Evolutionary conservation across 2,329 filamentous ascomycete species (phyloP).

Genomic region (Phoma sp.): DNA sequence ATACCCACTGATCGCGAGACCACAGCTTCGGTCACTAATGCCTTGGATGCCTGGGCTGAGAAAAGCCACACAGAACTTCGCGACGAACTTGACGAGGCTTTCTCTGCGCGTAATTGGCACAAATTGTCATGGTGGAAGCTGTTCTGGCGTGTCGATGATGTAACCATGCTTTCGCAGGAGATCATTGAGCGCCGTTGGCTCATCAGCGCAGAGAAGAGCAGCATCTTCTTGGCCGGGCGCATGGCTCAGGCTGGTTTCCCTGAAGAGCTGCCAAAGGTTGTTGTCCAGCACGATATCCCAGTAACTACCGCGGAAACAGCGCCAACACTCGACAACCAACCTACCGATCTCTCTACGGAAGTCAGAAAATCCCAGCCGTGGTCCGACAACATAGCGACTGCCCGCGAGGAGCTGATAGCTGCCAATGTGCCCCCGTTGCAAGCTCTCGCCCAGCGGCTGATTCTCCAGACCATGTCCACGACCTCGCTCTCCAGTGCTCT

Average conservation of each 20-base stretch:
- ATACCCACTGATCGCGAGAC: conserved; percentile 52
- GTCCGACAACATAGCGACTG: conserved; percentile 75
- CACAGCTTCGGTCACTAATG: conserved; percentile 60
- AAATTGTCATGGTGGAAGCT: conserved; percentile 92
- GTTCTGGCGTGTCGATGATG: conserved; percentile 93
- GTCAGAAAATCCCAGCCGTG: conserved; percentile 58
- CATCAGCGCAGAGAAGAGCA: conserved; percentile 74
- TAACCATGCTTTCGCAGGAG: conserved; percentile 80
- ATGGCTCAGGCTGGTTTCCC: conserved; percentile 69
- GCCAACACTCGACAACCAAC: conserved; percentile 24
- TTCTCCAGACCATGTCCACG: conserved; percentile 76
- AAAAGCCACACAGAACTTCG: conserved; percentile 83
- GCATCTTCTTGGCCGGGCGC: conserved; percentile 82
- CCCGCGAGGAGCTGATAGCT: conserved; percentile 60
- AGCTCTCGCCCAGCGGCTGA: conserved; percentile 54
- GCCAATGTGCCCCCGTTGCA: conserved; percentile 53
- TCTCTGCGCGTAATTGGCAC: conserved; percentile 76
- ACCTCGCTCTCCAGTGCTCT: conserved; percentile 64
- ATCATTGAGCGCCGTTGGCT: conserved; percentile 80
- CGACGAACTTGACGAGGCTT: conserved; percentile 77
- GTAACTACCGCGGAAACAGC: conserved; percentile 25
- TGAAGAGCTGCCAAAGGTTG: conserved; percentile 22
- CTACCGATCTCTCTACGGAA: conserved; percentile 32
- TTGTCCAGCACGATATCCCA: conserved; percentile 13
- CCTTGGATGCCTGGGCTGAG: conserved; percentile 76